These are phyloP conservation scores for Tolypocladium paradoxum DNA, from an alignment of 2,329 filamentous ascomycete species.

Conservation along the genomic window DNA sequence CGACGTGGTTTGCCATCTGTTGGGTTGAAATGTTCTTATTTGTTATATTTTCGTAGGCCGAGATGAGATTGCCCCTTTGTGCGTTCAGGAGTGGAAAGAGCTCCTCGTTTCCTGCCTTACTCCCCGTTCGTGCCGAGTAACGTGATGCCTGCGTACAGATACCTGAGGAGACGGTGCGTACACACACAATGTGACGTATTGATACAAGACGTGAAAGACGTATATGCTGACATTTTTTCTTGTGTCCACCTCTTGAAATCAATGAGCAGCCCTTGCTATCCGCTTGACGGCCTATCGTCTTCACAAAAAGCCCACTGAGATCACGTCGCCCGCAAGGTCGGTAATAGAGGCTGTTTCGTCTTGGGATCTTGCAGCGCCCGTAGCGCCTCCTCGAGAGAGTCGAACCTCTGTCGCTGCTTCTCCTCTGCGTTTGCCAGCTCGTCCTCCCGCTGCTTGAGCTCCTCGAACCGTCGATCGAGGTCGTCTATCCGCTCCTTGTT, in stretches of 20 bases:
- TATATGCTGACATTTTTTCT: background rate
- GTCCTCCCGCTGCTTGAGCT: constrained; percentile 36
- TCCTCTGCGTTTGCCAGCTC: constrained; percentile 35
- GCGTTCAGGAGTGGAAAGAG: background rate
- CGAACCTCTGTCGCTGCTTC: constrained; percentile 35
- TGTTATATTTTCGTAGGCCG: background rate
- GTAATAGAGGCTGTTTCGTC: constrained; percentile 43
- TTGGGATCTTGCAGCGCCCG: constrained; percentile 42
- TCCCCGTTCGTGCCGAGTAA: background rate
- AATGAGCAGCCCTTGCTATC: background rate
- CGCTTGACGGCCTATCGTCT: background rate
- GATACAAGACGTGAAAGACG: background rate
- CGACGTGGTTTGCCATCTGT: background rate
- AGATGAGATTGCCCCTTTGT: background rate
- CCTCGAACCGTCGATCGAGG: constrained; percentile 35
- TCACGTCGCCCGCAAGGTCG: constrained; percentile 18
- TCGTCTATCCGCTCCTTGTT: constrained; percentile 43
- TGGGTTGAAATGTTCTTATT: background rate
- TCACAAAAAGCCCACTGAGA: background rate
- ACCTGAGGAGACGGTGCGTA: background rate
- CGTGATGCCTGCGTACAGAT: background rate
- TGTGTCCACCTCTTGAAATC: background rate
- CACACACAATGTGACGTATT: background rate
- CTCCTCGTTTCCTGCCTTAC: background rate
- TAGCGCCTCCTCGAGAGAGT: constrained; percentile 43